Evolutionary conservation across 495 filamentous ascomycete species (phyloP).

Genomic region (Cladorrhinum samala): DNA sequence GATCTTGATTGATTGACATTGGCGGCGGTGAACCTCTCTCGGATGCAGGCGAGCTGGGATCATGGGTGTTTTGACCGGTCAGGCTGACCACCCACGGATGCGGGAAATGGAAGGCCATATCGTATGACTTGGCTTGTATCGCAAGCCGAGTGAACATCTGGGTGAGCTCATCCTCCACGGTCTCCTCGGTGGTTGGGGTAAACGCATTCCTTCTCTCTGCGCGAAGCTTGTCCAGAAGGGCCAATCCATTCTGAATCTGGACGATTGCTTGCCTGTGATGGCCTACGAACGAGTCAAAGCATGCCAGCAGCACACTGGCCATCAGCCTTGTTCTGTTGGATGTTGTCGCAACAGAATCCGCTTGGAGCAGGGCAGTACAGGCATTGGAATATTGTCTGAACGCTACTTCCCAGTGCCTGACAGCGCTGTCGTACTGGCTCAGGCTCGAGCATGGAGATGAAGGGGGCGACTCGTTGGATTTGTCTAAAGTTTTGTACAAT

Average conservation of each 20-base stretch:
- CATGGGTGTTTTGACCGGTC: slow-evolving; percentile 28
- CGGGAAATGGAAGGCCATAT: slow-evolving; percentile 57
- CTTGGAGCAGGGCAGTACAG: slow-evolving; percentile 28
- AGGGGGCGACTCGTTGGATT: slow-evolving; percentile 44
- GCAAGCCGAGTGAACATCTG: slow-evolving; percentile 53
- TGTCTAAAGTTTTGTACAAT: slow-evolving; percentile 55
- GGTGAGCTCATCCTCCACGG: slow-evolving; percentile 50
- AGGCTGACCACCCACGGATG: slow-evolving; percentile 48
- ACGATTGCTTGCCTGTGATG: slow-evolving; percentile 43
- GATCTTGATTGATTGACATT: slow-evolving; percentile 29
- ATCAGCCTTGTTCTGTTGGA: slow-evolving; percentile 42
- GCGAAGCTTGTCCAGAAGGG: slow-evolving; percentile 39
- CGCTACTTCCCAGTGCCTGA: slow-evolving; percentile 40
- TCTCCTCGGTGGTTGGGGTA: slow-evolving; percentile 35
- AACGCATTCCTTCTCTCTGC: slow-evolving; percentile 34
- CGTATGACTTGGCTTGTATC: slow-evolving; percentile 54
- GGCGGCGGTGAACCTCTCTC: slow-evolving; percentile 34
- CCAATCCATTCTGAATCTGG: slow-evolving; percentile 41
- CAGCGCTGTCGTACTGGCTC: slow-evolving; percentile 28
- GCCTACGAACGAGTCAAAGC: slow-evolving; percentile 48
- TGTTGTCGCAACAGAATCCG: slow-evolving; percentile 25
- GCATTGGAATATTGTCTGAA: slow-evolving; percentile 42
- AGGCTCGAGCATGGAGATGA: slow-evolving; percentile 30
- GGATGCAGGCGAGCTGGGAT: slow-evolving; percentile 35
- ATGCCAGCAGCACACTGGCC: slow-evolving; percentile 43